Evolutionary conservation across 2,329 filamentous ascomycete genomes (phyloP).

Genomic region (Neurospora sp.): DNA sequence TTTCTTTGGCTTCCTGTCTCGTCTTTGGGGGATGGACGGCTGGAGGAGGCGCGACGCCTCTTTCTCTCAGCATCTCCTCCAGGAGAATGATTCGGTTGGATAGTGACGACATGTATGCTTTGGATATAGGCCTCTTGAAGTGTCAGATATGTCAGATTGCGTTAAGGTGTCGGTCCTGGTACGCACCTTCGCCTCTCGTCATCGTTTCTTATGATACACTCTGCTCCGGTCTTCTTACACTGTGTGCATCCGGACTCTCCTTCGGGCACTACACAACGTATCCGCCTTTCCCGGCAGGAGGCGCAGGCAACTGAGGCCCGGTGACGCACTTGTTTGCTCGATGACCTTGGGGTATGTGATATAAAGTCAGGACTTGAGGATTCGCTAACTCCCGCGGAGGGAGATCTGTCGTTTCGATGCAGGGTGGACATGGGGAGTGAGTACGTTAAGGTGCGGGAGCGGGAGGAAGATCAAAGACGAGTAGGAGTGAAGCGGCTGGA

Average conservation of each 20-base stretch:
- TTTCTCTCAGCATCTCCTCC: conserved; percentile 40
- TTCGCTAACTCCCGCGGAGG: conserved; percentile 17
- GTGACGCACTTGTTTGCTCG: conserved; percentile 27
- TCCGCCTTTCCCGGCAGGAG: conserved; percentile 37
- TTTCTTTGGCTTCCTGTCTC: conserved; percentile 27
- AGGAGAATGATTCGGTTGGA: conserved; percentile 43
- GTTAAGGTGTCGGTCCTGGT: background rate
- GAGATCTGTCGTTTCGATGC: conserved; percentile 12
- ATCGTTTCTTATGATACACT: conserved; percentile 48
- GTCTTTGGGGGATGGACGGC: conserved; percentile 45
- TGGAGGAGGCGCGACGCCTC: conserved; percentile 38
- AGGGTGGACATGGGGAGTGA: background rate
- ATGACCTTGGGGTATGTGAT: conserved; percentile 24
- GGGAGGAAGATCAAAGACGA: background rate
- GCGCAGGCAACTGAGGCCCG: conserved; percentile 46
- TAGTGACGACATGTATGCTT: conserved; percentile 48
- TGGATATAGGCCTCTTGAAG: conserved; percentile 40
- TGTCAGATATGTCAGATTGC: conserved; percentile 6
- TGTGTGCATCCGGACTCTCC: conserved; percentile 41
- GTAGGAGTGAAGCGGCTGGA: background rate
- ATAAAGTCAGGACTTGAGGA: conserved; percentile 21
- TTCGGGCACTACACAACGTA: conserved; percentile 43
- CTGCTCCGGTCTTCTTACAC: conserved; percentile 39
- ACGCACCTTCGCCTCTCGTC: conserved; percentile 44
- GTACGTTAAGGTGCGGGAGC: background rate